Evolutionary conservation across 2,329 filamentous ascomycete species (phyloP).

Genomic region (Juglanconis oblonga): DNA sequence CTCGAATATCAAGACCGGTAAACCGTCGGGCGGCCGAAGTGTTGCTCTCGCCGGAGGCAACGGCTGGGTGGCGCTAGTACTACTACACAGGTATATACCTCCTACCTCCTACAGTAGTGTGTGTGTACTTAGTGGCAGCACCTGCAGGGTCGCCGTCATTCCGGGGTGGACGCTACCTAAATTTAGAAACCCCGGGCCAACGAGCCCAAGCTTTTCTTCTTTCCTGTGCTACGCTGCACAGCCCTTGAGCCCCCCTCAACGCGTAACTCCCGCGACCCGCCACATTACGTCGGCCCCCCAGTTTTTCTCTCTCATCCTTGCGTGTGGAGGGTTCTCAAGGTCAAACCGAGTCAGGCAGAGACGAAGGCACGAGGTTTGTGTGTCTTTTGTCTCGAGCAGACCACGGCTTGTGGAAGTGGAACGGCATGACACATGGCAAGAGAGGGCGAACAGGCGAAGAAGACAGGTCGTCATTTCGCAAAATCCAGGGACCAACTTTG

Average conservation of each 20-base stretch:
- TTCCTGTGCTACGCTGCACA: background rate
- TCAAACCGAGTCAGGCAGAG: background rate
- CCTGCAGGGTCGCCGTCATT: too few relatives aligned
- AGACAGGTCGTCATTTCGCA: background rate
- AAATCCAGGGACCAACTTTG: background rate
- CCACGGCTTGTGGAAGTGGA: background rate
- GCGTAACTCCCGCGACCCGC: background rate
- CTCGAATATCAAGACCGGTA: background rate
- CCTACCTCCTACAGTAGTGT: too few relatives aligned
- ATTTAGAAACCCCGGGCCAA: background rate
- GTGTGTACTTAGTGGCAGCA: too few relatives aligned
- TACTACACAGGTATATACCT: too few relatives aligned
- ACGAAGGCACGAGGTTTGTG: too few relatives aligned
- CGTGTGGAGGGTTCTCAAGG: background rate
- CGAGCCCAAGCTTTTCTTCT: too few relatives aligned
- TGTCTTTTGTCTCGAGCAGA: background rate
- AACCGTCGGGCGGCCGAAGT: background rate
- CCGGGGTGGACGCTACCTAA: background rate
- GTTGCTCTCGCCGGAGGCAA: background rate
- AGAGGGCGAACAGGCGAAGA: background rate
- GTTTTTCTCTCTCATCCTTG: background rate
- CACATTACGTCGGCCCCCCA: background rate
- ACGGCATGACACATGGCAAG: background rate
- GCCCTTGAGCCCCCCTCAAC: background rate
- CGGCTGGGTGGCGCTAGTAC: too few relatives aligned